Evolutionary conservation across 106 monocot species (phyloP).

Genomic region (Dioscorea zingiberensis): DNA sequence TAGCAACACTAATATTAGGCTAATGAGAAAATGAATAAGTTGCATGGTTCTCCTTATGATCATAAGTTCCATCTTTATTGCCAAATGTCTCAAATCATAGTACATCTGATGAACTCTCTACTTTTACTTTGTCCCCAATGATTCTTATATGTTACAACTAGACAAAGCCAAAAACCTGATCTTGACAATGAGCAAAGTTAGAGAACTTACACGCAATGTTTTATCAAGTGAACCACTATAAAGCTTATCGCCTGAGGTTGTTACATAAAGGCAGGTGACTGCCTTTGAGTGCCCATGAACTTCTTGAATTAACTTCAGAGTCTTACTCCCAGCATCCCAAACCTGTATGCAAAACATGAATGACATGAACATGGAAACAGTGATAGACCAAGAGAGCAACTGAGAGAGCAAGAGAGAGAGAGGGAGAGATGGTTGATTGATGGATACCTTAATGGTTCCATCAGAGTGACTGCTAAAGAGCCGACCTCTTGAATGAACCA

Average conservation of each 20-base stretch:
- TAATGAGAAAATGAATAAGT: too few species aligned
- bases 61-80: too few species aligned
- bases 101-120: too few species aligned
- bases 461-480: constrained; percentile 51
- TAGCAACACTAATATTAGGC: too few species aligned
- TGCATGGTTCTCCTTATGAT: too few species aligned
- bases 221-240: constrained; percentile 51
- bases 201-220: constrained; percentile 38
- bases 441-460: constrained; percentile 54
- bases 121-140: too few species aligned
- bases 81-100: too few species aligned
- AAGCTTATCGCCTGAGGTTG: constrained; percentile 28
- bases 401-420: neutral
- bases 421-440: neutral
- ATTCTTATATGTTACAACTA: too few species aligned
- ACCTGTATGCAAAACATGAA: constrained; percentile 26
- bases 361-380: neutral
- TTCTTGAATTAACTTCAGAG: constrained; percentile 37
- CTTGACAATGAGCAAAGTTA: constrained; percentile 1
- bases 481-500: constrained; percentile 31
- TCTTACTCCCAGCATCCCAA: constrained; percentile 41
- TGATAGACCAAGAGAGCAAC: neutral
- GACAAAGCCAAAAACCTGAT: too few species aligned
- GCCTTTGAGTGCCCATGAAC: constrained; percentile 36
- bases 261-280: constrained; percentile 35